Evolutionary conservation across 2,329 filamentous ascomycete species (phyloP), one percentile per base, ranked within the genome.

Genomic region (Boeremia lycopersici): DNA sequence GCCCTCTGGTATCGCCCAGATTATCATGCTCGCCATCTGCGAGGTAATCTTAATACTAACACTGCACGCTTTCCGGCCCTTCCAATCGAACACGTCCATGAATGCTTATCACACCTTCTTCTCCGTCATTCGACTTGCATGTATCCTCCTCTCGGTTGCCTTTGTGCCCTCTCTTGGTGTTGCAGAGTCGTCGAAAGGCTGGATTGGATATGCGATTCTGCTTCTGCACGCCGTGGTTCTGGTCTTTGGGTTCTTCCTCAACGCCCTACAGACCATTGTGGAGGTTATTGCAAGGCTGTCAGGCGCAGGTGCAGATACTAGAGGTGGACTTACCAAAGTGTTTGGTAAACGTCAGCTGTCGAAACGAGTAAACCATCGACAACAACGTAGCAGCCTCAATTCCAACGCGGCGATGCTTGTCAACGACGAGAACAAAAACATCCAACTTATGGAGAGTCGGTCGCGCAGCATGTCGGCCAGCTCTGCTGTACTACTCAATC

Each of bases 61-160:
- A 0, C 79, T 98, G 4, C 88, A 95, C 65, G 91, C 91, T 7
- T 96, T 98, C 78, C 87, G 90, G 13, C 95, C 95, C 0, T 99
- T 96, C 69, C 88, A 93, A 57, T 87, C 88, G 2, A 87, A 93
- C 19, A 98, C 95, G 0, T 97, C 93, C 26, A 99, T 99, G 95
- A 98, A 98, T 71, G 86, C 91, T 9, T 97, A 97, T 64, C 93
- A 98, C 67, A 90, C 89, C 2, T 86, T 92, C 59, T 96, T 97
- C 74, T 86, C 92, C 0, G 78, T 83, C 2, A 79, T 96, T 12
- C 87, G 95, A 30, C 87, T 97, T 29, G 77, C 90, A 42, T 89
- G 89, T 0, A 71, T 77, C 13, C 68, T 81, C 12, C 75, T 82
- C 4, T 79, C 75, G 53, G 74, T 81, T 17, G 78, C 93, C 1